Conservation (phyloP, 164 flowering plant genomes). For the Piper betle region DNA sequence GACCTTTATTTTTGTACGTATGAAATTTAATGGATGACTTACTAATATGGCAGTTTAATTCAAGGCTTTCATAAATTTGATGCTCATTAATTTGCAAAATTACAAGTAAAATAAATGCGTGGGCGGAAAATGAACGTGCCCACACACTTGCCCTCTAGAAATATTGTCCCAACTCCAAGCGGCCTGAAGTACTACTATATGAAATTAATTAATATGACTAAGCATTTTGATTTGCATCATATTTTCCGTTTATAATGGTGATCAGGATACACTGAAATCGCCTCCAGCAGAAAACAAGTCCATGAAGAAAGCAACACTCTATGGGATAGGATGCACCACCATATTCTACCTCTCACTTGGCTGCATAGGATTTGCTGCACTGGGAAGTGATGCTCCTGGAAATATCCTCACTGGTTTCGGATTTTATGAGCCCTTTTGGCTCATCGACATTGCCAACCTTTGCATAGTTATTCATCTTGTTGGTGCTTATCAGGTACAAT, state of each 20-base stretch:
- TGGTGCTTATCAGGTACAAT: slow-evolving; percentile 11
- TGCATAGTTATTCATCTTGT: slow-evolving; percentile 16
- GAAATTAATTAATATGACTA: too few relatives aligned
- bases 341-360: slow-evolving; percentile 15
- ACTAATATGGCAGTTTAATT: too few relatives aligned
- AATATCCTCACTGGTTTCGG: slow-evolving; percentile 20
- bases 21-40: too few relatives aligned
- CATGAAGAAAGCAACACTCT: slow-evolving; percentile 19
- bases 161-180: too few relatives aligned
- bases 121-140: too few relatives aligned
- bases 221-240: too few relatives aligned
- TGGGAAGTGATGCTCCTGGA: slow-evolving; percentile 21
- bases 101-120: too few relatives aligned
- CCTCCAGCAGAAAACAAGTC: slow-evolving; percentile 19
- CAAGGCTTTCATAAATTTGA: too few relatives aligned
- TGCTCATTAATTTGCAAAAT: too few relatives aligned
- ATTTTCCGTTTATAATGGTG: not conserved
- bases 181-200: too few relatives aligned
- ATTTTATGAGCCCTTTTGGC: slow-evolving; percentile 21
- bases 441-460: slow-evolving; percentile 19
- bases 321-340: slow-evolving; percentile 12
- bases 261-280: slow-evolving; percentile 22
- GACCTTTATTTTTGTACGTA: too few relatives aligned
- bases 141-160: too few relatives aligned
- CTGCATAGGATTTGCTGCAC: slow-evolving; percentile 21